These are phyloP conservation scores for Suillus subalutaceus DNA, from an alignment of 768 basidiomycete genomes.

Conservation along the genomic window DNA sequence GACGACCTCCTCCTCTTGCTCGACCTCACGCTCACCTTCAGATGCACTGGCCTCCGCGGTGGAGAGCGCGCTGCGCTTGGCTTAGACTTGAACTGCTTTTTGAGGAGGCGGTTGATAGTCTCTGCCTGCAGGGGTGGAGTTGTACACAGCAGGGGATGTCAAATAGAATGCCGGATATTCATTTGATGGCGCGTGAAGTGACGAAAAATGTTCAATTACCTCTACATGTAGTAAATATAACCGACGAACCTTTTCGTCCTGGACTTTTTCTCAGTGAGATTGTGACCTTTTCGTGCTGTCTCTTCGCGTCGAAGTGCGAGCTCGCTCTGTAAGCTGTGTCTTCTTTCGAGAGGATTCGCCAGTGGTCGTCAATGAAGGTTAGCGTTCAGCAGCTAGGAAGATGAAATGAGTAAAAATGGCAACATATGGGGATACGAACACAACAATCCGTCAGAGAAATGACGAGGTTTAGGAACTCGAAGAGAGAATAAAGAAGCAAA, in stretches of 20 bases:
- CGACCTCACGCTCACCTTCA: slow-evolving; percentile 28
- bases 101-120: slow-evolving; percentile 86
- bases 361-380: background rate
- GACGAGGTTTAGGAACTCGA: background rate
- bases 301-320: slow-evolving; percentile 77
- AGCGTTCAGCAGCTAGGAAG: background rate
- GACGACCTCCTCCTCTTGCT: slow-evolving; percentile 40
- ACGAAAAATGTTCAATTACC: background rate
- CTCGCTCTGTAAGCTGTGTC: slow-evolving; percentile 71
- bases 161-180: background rate
- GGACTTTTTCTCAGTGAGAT: slow-evolving; percentile 81
- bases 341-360: slow-evolving; percentile 45
- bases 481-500: background rate
- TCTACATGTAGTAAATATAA: background rate
- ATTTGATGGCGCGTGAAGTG: background rate
- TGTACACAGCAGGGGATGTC: background rate
- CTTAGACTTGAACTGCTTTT: slow-evolving; percentile 79
- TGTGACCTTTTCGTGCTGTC: slow-evolving; percentile 79
- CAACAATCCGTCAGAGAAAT: background rate
- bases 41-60: slow-evolving; percentile 46
- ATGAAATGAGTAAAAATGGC: background rate
- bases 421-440: background rate
- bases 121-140: slow-evolving; percentile 56
- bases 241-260: slow-evolving; percentile 74
- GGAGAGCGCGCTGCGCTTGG: slow-evolving; percentile 54